Base-by-base conservation (phyloP, 2,329 filamentous ascomycete genomes). In the Rhinocladiella mackenziei region DNA sequence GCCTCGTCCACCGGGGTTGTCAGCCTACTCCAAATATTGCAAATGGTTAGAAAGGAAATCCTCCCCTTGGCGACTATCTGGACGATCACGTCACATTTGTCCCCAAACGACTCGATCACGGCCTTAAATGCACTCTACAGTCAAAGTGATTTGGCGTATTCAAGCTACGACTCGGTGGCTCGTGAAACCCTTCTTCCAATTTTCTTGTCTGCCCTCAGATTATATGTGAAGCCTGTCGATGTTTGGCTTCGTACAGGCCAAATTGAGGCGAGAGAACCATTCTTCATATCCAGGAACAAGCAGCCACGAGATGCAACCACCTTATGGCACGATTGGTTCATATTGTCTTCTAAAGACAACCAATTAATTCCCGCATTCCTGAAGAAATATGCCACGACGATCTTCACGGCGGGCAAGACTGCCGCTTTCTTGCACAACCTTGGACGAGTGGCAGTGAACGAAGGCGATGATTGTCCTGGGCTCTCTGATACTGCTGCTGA, bases 291-390 rank as follows among this genome's bases (percentile, higher is more conserved):
- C 7, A 42, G 40, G 25, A 45, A 19, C 19, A 13, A 22, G 13
- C 31, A 39, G 5, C 29, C 37, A 10, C 29, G 32, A 15, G 29
- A 41, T 15, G 30, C 31, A 11, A 41, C 42, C 7, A 53, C 30
- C 10, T 43, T 55, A 13, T 55, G 49, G 52, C 45, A 52, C 15
- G 43, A 50, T 37, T 52, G 52, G 50, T 55, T 50, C 38, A 18
- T 17, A n/a, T 8, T 46, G 18, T 29, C 45, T 9, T 10, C n/a
- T 14, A 18, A 41, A 6, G 32, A 43, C 18, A 36, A 41, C 11
- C 42, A 28, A n/a, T 6, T 30, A 10, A 26, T 50, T 11, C 52
- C 52, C 3, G 4, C 10, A 14, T 50, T 52, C 35, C 46, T 55
- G 5, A 31, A 35, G 22, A 30, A 39, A 5, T 43, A 41, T 22